Evolutionary conservation across 129 eudicot genomes (phyloP), one percentile per base, ranked within the genome.

Genomic region (Escallonia rubra): DNA sequence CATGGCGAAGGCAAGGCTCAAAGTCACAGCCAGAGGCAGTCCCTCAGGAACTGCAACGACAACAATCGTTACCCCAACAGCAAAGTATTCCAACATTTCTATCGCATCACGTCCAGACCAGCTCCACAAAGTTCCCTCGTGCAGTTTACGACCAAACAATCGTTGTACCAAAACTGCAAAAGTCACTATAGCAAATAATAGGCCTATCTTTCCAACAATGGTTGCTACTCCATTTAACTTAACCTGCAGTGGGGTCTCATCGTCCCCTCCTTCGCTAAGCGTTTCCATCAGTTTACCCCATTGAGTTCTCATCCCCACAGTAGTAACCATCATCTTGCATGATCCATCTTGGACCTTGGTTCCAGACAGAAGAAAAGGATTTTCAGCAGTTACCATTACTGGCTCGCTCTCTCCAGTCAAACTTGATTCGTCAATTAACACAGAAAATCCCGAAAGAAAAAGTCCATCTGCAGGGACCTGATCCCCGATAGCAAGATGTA

Each of bases 331-430:
- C 98, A 92, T 88, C 75, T 86, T 92, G 77, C 98, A 88, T 7
- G 98, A 92, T n/a, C 98, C 98, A 47, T 92, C 98, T 74, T 92
- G 98, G 3, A 92, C 98, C 68, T 92, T 92, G 39, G 98, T 92
- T 54, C 98, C 98, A 3, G 98, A 92, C n/a, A 92, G 78, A 49
- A 88, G 75, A 68, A 79, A 92, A 41, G 98, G 98, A 57, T 86
- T 79, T 8, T 88, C 95, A 40, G 73, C 51, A 67, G 45, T 86
- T 43, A 83, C 88, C 79, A 80, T 80, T 10, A 88, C 89, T 0
- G 98, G 98, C 78, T 88, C 91, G 51, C 96, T 86, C 43, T 92
- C 98, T 52, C 98, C 98, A 3, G 98, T 92, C 80, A 92, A 74
- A 74, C 98, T 92, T 3, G 96, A 92, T 67, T 92, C 96, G 13